A percentile compares a stretch with the other conserved stretches of the same genome.
Conservation (phyloP, 1,284 basidiomycete genomes). For the Retiboletus flavoniger region DNA sequence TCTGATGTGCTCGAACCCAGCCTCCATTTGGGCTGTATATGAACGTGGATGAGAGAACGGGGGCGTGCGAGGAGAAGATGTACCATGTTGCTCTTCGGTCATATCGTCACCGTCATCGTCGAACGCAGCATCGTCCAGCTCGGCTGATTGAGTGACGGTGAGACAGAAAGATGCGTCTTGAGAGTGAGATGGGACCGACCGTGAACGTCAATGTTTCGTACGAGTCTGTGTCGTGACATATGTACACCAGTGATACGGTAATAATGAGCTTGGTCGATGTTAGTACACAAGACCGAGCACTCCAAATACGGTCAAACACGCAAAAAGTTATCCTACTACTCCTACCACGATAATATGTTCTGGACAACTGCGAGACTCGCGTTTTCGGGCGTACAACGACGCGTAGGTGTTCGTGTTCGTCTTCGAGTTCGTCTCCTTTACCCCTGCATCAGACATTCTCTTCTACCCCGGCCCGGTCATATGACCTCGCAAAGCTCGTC, state of each 20-base stretch:
- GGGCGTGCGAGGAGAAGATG: conserved; percentile 8
- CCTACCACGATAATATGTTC: conserved; percentile 42
- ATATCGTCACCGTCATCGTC: conserved; percentile 73
- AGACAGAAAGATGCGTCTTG: not conserved
- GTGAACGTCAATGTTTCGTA: conserved; percentile 86
- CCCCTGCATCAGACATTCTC: conserved; percentile 59
- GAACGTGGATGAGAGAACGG: conserved; percentile 1
- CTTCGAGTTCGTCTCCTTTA: not conserved
- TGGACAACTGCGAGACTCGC: conserved; percentile 43
- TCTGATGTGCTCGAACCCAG: conserved; percentile 67
- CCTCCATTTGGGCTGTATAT: conserved; percentile 66
- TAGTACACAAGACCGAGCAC: not conserved
- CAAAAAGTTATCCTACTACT: not conserved
- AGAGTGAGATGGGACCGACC: conserved; percentile 47
- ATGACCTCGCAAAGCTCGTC: conserved; percentile 70
- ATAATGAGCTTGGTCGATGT: not conserved
- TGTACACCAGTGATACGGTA: not conserved
- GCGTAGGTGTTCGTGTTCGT: conserved; percentile 41
- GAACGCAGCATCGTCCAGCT: conserved; percentile 70
- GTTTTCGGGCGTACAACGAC: conserved; percentile 41
- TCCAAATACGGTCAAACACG: conserved; percentile 30
- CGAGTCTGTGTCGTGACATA: conserved; percentile 89
- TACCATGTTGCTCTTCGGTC: conserved; percentile 70
- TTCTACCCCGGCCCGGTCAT: conserved; percentile 49
- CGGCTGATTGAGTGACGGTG: conserved; percentile 48